These are phyloP conservation scores for Astrothelium subdiscretum DNA, from an alignment of 495 filamentous ascomycete genomes.

Conservation along the genomic window DNA sequence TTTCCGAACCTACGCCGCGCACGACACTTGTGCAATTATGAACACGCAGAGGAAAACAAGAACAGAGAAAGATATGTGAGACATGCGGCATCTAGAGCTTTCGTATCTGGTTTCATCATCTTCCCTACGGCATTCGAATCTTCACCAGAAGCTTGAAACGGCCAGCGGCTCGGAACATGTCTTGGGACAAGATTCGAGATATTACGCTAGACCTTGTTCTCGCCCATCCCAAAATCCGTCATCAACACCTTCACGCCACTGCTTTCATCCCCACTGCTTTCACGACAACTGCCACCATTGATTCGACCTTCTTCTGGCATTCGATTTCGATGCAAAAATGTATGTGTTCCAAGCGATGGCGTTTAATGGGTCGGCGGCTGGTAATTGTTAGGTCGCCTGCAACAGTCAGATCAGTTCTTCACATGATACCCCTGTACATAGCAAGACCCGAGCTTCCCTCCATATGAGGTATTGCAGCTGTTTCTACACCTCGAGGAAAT, in stretches of 20 bases:
- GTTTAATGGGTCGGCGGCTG: slow-evolving; percentile 47
- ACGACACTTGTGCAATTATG: neutral
- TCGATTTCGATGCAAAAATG: neutral
- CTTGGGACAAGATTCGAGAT: neutral
- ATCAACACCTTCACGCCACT: too few relatives aligned
- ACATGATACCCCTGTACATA: neutral
- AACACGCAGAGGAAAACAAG: neutral
- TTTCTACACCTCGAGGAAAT: too few relatives aligned
- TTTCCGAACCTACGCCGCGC: neutral
- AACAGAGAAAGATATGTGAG: neutral
- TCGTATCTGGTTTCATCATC: neutral
- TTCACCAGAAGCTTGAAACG: neutral
- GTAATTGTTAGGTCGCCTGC: slow-evolving; percentile 76
- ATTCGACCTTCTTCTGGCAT: neutral
- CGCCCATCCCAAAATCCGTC: neutral
- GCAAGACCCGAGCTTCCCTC: neutral
- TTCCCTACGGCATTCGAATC: neutral
- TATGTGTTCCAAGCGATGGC: neutral
- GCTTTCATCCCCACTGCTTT: neutral
- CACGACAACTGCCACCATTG: neutral
- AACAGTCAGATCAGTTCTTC: slow-evolving; percentile 11
- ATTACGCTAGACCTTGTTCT: neutral
- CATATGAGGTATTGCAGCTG: neutral
- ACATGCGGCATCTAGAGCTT: neutral
- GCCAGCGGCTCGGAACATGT: neutral